A percentile compares a stretch with the other conserved stretches of the same genome.
Evolutionary conservation across 805 yeast species (phyloP).

Genomic region (Yamadazyma laniorum): DNA sequence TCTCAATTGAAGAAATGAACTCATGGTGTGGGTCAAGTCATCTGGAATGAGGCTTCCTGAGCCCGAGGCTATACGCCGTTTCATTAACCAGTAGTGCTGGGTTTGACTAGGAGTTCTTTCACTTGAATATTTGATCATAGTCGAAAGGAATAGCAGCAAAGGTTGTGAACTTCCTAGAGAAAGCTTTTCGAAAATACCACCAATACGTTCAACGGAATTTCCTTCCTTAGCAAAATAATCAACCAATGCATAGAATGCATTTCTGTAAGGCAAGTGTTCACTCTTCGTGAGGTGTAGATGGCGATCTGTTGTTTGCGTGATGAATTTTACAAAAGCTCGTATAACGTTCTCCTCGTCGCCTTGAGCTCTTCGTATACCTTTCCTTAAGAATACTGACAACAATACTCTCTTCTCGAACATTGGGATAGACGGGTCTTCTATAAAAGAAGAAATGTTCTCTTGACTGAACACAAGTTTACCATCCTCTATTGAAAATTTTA

Average conservation of each 20-base stretch:
- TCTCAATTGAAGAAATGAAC: conserved; percentile 22
- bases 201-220: neutral
- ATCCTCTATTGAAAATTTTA: conserved; percentile 18
- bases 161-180: neutral
- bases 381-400: conserved; percentile 15
- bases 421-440: conserved; percentile 15
- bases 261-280: conserved; percentile 19
- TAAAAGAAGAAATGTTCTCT: conserved; percentile 13
- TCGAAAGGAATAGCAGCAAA: conserved; percentile 9
- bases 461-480: conserved; percentile 14
- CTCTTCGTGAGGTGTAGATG: conserved; percentile 18
- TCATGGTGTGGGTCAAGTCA: conserved; percentile 34
- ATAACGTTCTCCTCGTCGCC: conserved; percentile 11
- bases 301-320: conserved; percentile 18
- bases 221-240: neutral
- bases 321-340: conserved; percentile 17
- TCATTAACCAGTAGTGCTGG: conserved; percentile 8
- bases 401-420: conserved; percentile 20
- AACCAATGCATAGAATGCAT: conserved; percentile 12
- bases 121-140: conserved; percentile 8
- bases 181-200: neutral
- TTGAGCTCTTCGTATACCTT: conserved; percentile 14
- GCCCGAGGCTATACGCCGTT: neutral
- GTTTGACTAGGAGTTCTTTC: conserved; percentile 4
- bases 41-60: neutral